A percentile compares a stretch with the other conserved stretches of the same genome.
Evolutionary conservation across 2,329 filamentous ascomycete genomes (phyloP).

Genomic region (Huntiella decipiens): DNA sequence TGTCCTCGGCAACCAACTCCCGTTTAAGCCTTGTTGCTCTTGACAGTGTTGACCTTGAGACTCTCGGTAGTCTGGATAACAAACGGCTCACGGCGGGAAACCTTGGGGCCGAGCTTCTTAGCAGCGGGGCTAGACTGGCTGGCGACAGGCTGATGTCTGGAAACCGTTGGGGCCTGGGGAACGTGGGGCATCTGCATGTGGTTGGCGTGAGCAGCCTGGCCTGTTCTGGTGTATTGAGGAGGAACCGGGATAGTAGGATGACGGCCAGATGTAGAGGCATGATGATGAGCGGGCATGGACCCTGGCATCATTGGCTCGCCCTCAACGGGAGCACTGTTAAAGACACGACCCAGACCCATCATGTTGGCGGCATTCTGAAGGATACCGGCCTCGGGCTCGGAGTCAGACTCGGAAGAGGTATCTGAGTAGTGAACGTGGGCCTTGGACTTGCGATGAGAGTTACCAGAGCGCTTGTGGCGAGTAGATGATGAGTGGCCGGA

Average conservation of each 20-base stretch:
- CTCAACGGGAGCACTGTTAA: not conserved
- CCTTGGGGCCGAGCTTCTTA: constrained; percentile 6
- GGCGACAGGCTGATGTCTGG: not conserved
- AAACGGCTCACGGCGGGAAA: constrained; percentile 8
- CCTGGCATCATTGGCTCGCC: not conserved
- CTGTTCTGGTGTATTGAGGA: not conserved
- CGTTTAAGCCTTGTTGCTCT: too few species aligned
- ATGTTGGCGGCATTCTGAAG: constrained; percentile 22
- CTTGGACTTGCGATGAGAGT: not conserved
- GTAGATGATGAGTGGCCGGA: not conserved
- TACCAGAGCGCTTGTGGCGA: not conserved
- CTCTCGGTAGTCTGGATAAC: constrained; percentile 1
- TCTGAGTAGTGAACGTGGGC: not conserved
- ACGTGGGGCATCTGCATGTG: not conserved
- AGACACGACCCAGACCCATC: not conserved
- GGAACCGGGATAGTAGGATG: not conserved
- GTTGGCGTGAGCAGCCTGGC: not conserved
- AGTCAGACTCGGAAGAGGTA: constrained; percentile 1
- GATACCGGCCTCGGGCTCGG: constrained; percentile 2
- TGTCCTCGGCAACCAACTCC: too few species aligned
- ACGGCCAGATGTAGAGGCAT: not conserved
- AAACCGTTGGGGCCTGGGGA: not conserved
- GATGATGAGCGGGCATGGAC: not conserved
- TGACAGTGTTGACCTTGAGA: not conserved
- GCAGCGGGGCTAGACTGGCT: not conserved